Base-by-base conservation (phyloP, 257 asterid species). In the Solanum bulbocastanum region DNA sequence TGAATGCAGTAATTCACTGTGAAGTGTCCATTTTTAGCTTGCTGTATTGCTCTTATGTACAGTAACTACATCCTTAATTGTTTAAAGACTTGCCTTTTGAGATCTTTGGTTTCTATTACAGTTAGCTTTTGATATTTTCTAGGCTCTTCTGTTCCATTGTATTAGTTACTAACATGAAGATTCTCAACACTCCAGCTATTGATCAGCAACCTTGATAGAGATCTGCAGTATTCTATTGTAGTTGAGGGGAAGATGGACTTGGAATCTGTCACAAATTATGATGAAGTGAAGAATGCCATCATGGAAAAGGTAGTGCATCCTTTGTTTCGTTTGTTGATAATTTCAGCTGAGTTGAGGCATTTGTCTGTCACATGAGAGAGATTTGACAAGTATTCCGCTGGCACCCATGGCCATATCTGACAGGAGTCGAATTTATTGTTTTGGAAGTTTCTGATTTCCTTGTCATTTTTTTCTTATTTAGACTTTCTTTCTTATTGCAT, bases 241-340 rank as follows among this genome's bases (percentile, higher is more conserved):
- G 99, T 95, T 90, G 99, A 97, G 93, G 99, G 99, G 46, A 96
- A 97, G 92, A 87, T 93, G 97, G 96, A 96, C 89, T 84, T 95
- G 90, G 96, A 97, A 83, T 89, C 94, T 75, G 94, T 97, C 88
- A 75, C 93, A 86, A 97, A 97, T 90, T 97, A 97, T 91, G 96
- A 92, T 11, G 99, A 97, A 91, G 97, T 97, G 90, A 97, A 94
- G 95, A 89, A 90, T 79, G 94, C 93, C 86, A 96, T 97, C 90
- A 83, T 86, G 88, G 98, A 96, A 90, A 97, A 97, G 99, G 99
- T 97, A 91, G 82, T 40, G 62, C 65, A 7, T 89, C 91, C 76
- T 82, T 91, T 56, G 27, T 39, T 58, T 39, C 16, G 6, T 44
- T 30, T 49, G 32, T 18, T 46, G 33, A 81, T 81, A 49, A 20